Base-by-base conservation (phyloP, 495 filamentous ascomycete species). In the Penicillium subrubescens region DNA sequence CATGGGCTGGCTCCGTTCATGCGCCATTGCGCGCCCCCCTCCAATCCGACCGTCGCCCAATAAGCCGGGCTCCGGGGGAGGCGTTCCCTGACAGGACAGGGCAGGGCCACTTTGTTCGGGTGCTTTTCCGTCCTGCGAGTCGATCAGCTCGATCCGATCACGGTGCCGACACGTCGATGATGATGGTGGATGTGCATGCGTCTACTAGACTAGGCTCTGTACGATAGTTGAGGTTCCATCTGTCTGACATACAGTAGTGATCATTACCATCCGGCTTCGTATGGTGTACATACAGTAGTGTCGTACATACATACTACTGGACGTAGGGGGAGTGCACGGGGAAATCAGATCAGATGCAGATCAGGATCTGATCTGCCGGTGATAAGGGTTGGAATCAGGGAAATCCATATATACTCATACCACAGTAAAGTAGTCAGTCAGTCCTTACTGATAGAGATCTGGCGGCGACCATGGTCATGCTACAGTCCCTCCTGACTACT, bases 1-100 rank as follows among this genome's bases (percentile, higher is more conserved):
- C 58, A 57, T 65, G 39, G 63, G 55, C 59, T 52, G 63, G 55
- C 59, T 52, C 31, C 33, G 44, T 60, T 60, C 59, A 60, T 60
- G 59, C 59, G 31, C n/a, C n/a, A n/a, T n/a, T n/a, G n/a, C 29
- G 15, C 25, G 27, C 52, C 15, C 29, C 57, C 57, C 57, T 43
- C 57, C 41, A 51, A 54, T 31, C 51, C 14, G 51, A 12, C 31
- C 33, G 53, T 37, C 29, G 53, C 29, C 53, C 48, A 52, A 52
- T 52, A 31, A 31, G 31, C 46, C 59, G 59, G 44, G 19, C 44
- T 48, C 21, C n/a, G 21, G 19, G 43, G 23, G 25, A 27, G 44
- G 59, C 46, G 44, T 35, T 60, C 59, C 59, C 46, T 60, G 33
- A 53, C 46, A 60, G 59, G 44, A 21, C 44, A 8, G 57, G 43